phyloP scores from a whole-genome alignment of 352 stramenopile genomes.

The Phytophthora brassicae region DNA sequence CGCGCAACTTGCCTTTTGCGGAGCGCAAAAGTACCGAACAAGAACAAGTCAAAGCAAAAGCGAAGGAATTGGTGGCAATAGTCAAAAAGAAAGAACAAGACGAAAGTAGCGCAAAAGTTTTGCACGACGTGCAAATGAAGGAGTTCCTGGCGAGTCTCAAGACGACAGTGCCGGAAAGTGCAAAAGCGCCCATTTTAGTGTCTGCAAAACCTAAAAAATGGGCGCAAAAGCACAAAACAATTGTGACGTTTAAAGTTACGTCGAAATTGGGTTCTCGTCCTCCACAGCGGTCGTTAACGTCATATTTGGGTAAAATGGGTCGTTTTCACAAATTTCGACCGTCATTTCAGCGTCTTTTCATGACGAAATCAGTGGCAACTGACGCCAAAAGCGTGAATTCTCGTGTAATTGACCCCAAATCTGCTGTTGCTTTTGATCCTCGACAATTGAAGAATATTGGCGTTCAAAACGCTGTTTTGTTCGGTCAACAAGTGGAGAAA shows the following conservation, averaged over 20 bases:
- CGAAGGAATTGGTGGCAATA: slow-evolving; percentile 17
- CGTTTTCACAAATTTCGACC: slow-evolving; percentile 35
- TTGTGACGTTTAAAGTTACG: slow-evolving; percentile 44
- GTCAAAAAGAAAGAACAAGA: slow-evolving; percentile 29
- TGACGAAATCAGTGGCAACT: slow-evolving; percentile 33
- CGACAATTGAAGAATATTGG: slow-evolving; percentile 58
- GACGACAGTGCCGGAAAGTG: slow-evolving; percentile 30
- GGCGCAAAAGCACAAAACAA: slow-evolving; percentile 26
- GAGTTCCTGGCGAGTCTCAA: slow-evolving; percentile 65
- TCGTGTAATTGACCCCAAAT: too few species aligned
- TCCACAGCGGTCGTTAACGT: slow-evolving; percentile 30
- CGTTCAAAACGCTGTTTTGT: slow-evolving; percentile 62
- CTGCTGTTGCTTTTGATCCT: slow-evolving; percentile 41
- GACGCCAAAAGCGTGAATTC: too few species aligned
- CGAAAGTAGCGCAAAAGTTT: too few species aligned
- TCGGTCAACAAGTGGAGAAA: slow-evolving; percentile 66
- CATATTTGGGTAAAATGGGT: slow-evolving; percentile 40
- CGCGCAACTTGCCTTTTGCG: slow-evolving; percentile 53
- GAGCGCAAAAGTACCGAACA: slow-evolving; percentile 43
- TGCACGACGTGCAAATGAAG: slow-evolving; percentile 78
- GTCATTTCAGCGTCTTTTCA: slow-evolving; percentile 31
- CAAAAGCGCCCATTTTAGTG: slow-evolving; percentile 20
- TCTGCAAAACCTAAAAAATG: slow-evolving; percentile 4
- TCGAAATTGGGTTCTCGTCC: slow-evolving; percentile 2
- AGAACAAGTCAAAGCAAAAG: slow-evolving; percentile 29